Evolutionary conservation across 2,329 filamentous ascomycete genomes (phyloP).

Genomic region (Colletotrichum cuscutae): DNA sequence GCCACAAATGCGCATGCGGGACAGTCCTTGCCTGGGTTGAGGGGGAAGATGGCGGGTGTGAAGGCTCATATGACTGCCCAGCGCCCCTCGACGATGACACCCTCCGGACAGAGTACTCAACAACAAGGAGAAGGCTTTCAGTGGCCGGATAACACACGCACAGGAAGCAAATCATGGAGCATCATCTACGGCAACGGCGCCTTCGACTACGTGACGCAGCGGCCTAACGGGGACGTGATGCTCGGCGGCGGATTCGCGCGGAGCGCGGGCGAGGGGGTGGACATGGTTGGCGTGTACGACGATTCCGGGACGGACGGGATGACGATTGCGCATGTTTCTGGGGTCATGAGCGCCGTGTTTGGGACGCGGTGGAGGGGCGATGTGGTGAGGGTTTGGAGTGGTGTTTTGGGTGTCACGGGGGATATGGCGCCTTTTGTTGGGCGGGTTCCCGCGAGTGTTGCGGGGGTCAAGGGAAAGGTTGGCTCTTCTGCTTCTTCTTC

Average conservation of each 20-base stretch:
- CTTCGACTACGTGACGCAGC: constrained; percentile 65
- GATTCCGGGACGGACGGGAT: constrained; percentile 54
- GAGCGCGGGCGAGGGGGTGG: constrained; percentile 52
- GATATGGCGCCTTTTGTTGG: constrained; percentile 64
- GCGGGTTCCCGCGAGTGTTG: constrained; percentile 43
- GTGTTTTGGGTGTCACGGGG: constrained; percentile 58
- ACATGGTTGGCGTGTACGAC: constrained; percentile 58
- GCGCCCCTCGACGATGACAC: constrained; percentile 44
- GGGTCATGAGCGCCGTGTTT: constrained; percentile 55
- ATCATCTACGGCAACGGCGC: constrained; percentile 52
- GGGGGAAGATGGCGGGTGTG: constrained; percentile 55
- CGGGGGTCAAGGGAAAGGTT: constrained; percentile 39
- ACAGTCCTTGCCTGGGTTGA: constrained; percentile 61
- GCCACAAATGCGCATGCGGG: constrained; percentile 66
- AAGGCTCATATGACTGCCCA: constrained; percentile 64
- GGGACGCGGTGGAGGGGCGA: constrained; percentile 48
- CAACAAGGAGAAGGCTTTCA: constrained; percentile 39
- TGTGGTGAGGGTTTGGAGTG: constrained; percentile 59
- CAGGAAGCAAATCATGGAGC: constrained; percentile 60
- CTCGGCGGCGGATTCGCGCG: constrained; percentile 63
- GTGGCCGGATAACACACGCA: constrained; percentile 46
- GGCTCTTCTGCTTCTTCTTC: not conserved
- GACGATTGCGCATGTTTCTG: constrained; percentile 51
- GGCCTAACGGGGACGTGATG: constrained; percentile 60
- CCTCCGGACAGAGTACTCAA: not conserved